phyloP scores from a whole-genome alignment of 495 filamentous ascomycete species.

The Acidomyces sp. region DNA sequence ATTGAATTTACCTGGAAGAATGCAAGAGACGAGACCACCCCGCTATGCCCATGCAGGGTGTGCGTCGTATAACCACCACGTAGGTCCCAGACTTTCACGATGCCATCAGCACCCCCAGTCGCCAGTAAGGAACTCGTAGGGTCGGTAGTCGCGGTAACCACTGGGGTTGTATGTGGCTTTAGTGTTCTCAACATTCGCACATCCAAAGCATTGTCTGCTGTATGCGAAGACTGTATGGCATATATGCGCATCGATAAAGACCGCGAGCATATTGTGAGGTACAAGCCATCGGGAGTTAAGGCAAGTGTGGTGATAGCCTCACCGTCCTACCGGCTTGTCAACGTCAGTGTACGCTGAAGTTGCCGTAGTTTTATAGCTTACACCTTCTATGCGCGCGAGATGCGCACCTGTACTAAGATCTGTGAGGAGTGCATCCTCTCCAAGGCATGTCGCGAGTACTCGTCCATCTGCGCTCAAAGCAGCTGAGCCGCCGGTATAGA shows the following conservation, averaged over 20 bases:
- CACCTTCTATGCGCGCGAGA: conserved; percentile 78
- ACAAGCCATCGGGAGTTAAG: conserved; percentile 80
- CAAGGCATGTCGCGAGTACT: conserved; percentile 72
- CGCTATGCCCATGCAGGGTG: conserved; percentile 83
- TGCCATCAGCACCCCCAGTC: conserved; percentile 81
- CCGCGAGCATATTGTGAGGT: conserved; percentile 80
- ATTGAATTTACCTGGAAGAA: conserved; percentile 64
- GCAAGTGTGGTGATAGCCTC: conserved; percentile 72
- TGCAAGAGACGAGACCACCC: conserved; percentile 75
- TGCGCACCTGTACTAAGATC: conserved; percentile 72
- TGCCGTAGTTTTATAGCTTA: conserved; percentile 29
- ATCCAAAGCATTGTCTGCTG: conserved; percentile 39
- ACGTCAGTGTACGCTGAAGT: conserved; percentile 16
- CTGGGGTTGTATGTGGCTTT: conserved; percentile 82
- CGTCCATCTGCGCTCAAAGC: conserved; percentile 69
- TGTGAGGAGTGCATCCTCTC: conserved; percentile 79
- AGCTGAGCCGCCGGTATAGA: conserved; percentile 83
- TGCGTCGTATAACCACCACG: conserved; percentile 82
- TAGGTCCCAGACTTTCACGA: conserved; percentile 95
- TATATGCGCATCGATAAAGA: conserved; percentile 92
- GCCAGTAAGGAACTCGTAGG: conserved; percentile 78
- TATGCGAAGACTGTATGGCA: conserved; percentile 47
- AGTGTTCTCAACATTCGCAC: conserved; percentile 60
- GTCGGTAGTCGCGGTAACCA: conserved; percentile 72
- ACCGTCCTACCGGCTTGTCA: conserved; percentile 55